phyloP scores from a whole-genome alignment of 2,329 filamentous ascomycete genomes.

The Ceratocystis harringtonii region DNA sequence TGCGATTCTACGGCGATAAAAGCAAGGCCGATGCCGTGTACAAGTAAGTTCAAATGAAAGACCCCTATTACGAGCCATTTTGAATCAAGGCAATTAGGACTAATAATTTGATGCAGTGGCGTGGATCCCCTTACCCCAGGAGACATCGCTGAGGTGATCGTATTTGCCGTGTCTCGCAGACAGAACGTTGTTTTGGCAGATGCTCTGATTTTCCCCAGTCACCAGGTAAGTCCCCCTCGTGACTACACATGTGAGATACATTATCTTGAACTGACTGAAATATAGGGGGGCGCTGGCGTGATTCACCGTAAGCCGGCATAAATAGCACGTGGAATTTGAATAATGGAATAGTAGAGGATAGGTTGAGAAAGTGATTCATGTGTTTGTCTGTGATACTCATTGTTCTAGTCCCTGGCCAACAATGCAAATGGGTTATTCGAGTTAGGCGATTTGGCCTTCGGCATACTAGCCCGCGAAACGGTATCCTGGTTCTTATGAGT shows the following conservation, averaged over 20 bases:
- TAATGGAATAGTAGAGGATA: not conserved
- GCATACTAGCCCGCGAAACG: not conserved
- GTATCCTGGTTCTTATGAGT: not conserved
- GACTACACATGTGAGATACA: not conserved
- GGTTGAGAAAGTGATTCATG: not conserved
- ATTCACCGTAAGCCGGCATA: conserved; percentile 22
- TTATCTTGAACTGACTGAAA: not conserved
- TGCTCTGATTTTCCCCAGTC: conserved; percentile 72
- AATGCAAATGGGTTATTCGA: conserved; percentile 2
- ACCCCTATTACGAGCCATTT: not conserved
- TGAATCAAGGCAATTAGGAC: conserved; percentile 10
- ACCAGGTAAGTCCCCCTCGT: conserved; percentile 46
- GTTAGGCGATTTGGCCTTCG: not conserved
- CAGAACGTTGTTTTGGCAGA: conserved; percentile 89
- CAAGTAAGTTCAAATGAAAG: conserved; percentile 40
- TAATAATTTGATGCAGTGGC: conserved; percentile 32
- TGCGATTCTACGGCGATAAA: conserved; percentile 80
- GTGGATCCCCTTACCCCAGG: conserved; percentile 74
- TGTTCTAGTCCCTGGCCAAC: not conserved
- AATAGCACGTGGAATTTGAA: too few species aligned
- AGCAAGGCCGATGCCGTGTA: conserved; percentile 81
- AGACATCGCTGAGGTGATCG: conserved; percentile 80
- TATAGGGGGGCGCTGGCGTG: conserved; percentile 24
- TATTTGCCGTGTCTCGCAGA: conserved; percentile 67
- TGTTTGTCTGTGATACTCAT: not conserved